Percentiles rank a stretch among this genome's conserved stretches.
phyloP scores from a whole-genome alignment of 768 basidiomycete species.

The Termitomyces sp. region DNA sequence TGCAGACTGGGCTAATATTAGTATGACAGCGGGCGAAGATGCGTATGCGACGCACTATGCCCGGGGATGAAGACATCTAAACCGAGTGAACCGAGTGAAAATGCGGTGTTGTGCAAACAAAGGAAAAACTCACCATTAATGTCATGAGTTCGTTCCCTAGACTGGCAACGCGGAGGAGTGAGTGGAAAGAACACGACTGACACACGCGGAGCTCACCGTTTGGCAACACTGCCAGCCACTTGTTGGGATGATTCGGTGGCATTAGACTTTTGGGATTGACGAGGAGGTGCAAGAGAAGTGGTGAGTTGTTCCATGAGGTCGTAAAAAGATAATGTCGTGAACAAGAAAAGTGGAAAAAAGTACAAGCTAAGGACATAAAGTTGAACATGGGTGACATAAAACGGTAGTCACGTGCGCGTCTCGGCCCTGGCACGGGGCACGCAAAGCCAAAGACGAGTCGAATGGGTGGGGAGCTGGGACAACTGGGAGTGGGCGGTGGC shows the following conservation, averaged over 20 bases:
- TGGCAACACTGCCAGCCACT: conserved; percentile 72
- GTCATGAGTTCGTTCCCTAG: conserved; percentile 84
- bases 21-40: neutral
- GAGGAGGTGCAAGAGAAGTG: conserved; percentile 54
- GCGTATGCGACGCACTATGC: conserved; percentile 54
- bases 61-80: conserved; percentile 86
- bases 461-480: neutral
- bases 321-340: conserved; percentile 13
- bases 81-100: conserved; percentile 2
- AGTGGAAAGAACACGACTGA: conserved; percentile 3
- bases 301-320: conserved; percentile 66
- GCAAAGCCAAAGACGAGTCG: neutral
- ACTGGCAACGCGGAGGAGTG: conserved; percentile 27
- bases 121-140: conserved; percentile 57
- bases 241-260: conserved; percentile 47
- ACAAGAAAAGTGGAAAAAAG: conserved; percentile 13
- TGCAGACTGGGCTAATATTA: conserved; percentile 54
- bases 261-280: conserved; percentile 52
- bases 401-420: conserved; percentile 7
- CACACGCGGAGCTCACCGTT: conserved; percentile 46
- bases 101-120: neutral
- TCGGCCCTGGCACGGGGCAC: neutral
- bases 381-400: conserved; percentile 8
- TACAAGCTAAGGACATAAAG: conserved; percentile 10
- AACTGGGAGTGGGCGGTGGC: neutral